phyloP scores from a whole-genome alignment of 2,329 filamentous ascomycete genomes.

The Colletotrichum sp. region DNA sequence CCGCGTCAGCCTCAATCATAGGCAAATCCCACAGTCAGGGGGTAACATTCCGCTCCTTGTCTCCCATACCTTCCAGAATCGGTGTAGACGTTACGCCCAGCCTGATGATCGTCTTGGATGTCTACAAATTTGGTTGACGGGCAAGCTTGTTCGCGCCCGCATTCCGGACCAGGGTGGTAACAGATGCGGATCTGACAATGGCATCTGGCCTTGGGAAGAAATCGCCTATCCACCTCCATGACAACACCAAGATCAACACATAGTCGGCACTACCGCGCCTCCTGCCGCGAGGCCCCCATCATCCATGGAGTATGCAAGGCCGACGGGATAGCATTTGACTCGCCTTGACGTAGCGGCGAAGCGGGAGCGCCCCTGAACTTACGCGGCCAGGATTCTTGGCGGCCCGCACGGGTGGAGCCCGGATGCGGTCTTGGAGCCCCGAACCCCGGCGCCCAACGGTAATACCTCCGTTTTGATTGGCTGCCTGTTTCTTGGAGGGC shows the following conservation, averaged over 20 bases:
- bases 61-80: neutral
- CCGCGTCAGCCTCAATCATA: neutral
- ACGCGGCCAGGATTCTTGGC: conserved; percentile 15
- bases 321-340: neutral
- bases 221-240: neutral
- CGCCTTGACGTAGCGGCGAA: neutral
- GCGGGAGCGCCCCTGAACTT: conserved; percentile 10
- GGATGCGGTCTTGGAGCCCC: neutral
- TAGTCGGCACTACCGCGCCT: neutral
- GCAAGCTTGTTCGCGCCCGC: neutral
- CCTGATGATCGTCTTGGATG: neutral
- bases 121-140: neutral
- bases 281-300: neutral
- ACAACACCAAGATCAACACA: neutral
- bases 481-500: neutral
- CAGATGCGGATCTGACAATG: neutral
- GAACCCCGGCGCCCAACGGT: neutral
- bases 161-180: neutral
- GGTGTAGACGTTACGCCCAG: neutral
- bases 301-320: neutral
- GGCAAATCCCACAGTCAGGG: neutral
- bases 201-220: neutral
- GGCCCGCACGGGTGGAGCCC: neutral
- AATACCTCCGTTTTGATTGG: neutral
- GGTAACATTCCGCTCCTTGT: neutral